phyloP scores from a whole-genome alignment of 306 rosid species.

The Cicer yamashitae region DNA sequence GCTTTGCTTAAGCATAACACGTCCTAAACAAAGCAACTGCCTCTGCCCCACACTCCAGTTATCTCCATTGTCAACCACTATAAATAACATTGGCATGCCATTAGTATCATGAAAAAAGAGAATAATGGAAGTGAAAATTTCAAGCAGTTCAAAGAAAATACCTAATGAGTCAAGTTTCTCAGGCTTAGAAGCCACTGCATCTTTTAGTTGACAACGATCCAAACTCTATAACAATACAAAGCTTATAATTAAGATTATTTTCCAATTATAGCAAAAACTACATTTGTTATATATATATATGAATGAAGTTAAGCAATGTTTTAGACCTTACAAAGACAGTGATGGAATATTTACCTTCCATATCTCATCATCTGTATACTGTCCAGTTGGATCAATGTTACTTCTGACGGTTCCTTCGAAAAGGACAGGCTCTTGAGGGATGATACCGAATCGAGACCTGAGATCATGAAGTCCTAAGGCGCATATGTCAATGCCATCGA shows the following conservation, averaged over 20 bases:
- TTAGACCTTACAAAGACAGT: background rate
- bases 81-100: slow-evolving; percentile 8
- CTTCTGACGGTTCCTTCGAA: slow-evolving; percentile 93
- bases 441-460: slow-evolving; percentile 90
- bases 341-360: slow-evolving; percentile 71
- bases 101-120: slow-evolving; percentile 6
- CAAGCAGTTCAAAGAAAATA: slow-evolving; percentile 41
- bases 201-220: slow-evolving; percentile 94
- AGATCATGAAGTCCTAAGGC: slow-evolving; percentile 89
- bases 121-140: slow-evolving; percentile 15
- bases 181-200: slow-evolving; percentile 76
- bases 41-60: slow-evolving; percentile 99
- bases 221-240: slow-evolving; percentile 60
- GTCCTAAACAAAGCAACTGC: slow-evolving; percentile 88
- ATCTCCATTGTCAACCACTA: slow-evolving; percentile 88
- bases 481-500: slow-evolving; percentile 79
- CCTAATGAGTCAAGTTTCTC: slow-evolving; percentile 84
- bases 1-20: slow-evolving; percentile 93
- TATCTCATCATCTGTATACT: slow-evolving; percentile 81
- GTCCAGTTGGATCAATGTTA: slow-evolving; percentile 82
- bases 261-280: slow-evolving; percentile 1
- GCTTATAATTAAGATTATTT: slow-evolving; percentile 29
- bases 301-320: background rate
- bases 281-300: too few relatives aligned
- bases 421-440: slow-evolving; percentile 98